Conservation (phyloP, 257 asterid species). For the Fraxinus quadrangulata region DNA sequence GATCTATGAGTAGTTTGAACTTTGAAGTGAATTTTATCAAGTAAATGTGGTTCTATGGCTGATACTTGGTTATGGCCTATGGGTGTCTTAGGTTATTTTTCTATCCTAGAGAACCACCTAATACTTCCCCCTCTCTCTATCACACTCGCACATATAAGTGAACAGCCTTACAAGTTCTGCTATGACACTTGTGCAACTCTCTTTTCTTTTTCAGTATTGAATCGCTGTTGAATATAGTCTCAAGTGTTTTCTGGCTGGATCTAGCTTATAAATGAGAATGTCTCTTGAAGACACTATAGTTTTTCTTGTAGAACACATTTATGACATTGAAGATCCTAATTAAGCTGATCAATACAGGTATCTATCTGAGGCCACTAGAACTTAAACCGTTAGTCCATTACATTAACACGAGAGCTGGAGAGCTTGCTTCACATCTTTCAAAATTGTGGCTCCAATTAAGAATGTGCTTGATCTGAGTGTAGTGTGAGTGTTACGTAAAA, state of each 20-base stretch:
- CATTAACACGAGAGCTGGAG: neutral
- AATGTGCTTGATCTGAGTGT: neutral
- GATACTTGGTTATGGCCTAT: slow-evolving; percentile 15
- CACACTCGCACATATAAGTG: neutral
- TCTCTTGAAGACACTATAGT: neutral
- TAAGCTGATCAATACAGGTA: neutral
- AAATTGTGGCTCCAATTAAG: neutral
- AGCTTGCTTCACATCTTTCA: neutral
- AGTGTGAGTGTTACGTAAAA: neutral
- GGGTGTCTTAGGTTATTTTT: slow-evolving; percentile 8
- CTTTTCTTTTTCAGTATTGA: neutral
- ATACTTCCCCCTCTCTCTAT: no score
- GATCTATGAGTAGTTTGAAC: slow-evolving; percentile 5
- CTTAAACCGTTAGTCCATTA: neutral
- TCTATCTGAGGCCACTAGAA: neutral
- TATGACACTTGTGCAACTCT: neutral
- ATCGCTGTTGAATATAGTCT: neutral
- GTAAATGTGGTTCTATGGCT: slow-evolving; percentile 11
- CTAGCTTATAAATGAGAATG: neutral
- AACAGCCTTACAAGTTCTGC: neutral
- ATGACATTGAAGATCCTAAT: neutral
- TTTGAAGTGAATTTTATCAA: slow-evolving; percentile 2
- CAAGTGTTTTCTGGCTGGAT: neutral
- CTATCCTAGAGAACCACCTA: neutral
- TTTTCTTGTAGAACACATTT: neutral